Percentiles rank a stretch among this genome's conserved stretches.
phyloP scores from a whole-genome alignment of 1,284 basidiomycete genomes.

The Apiotrichum veenhuisii region DNA sequence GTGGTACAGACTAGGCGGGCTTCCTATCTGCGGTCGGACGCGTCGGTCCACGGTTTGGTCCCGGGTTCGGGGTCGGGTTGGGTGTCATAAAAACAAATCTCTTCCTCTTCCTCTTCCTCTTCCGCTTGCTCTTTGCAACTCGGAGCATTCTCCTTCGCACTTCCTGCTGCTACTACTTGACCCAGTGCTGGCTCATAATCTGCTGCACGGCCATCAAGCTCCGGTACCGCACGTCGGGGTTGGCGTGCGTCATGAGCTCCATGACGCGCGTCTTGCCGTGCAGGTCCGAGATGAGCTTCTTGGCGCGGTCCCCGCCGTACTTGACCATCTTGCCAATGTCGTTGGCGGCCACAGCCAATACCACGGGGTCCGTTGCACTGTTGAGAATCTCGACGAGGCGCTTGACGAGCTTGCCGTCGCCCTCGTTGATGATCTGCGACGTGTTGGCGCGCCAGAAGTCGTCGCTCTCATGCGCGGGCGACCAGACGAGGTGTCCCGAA shows the following conservation, averaged over 20 bases:
- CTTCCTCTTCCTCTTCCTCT: too few species aligned
- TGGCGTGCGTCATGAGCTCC: slow-evolving; percentile 86
- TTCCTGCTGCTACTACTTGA: not conserved
- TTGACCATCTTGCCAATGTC: slow-evolving; percentile 93
- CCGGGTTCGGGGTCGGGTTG: too few species aligned
- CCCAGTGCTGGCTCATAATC: slow-evolving; percentile 45
- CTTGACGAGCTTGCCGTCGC: slow-evolving; percentile 75
- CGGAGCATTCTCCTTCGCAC: too few species aligned
- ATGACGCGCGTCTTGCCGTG: slow-evolving; percentile 87
- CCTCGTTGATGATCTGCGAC: slow-evolving; percentile 77
- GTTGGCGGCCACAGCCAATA: slow-evolving; percentile 82
- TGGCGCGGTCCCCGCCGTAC: slow-evolving; percentile 74
- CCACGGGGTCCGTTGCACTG: slow-evolving; percentile 66
- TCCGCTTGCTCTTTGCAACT: not conserved
- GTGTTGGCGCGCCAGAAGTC: slow-evolving; percentile 98
- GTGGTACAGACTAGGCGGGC: not conserved
- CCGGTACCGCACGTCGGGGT: slow-evolving; percentile 86
- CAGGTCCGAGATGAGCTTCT: slow-evolving; percentile 79
- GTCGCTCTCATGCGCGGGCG: slow-evolving; percentile 91
- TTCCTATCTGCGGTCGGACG: not conserved
- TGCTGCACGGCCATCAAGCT: slow-evolving; percentile 61
- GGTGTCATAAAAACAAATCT: too few species aligned
- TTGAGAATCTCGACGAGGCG: slow-evolving; percentile 67
- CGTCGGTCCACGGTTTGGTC: too few species aligned
- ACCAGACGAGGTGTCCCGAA: slow-evolving; percentile 88